Base-by-base conservation (phyloP, 1,284 basidiomycete genomes). In the Malassezia sp. region DNA sequence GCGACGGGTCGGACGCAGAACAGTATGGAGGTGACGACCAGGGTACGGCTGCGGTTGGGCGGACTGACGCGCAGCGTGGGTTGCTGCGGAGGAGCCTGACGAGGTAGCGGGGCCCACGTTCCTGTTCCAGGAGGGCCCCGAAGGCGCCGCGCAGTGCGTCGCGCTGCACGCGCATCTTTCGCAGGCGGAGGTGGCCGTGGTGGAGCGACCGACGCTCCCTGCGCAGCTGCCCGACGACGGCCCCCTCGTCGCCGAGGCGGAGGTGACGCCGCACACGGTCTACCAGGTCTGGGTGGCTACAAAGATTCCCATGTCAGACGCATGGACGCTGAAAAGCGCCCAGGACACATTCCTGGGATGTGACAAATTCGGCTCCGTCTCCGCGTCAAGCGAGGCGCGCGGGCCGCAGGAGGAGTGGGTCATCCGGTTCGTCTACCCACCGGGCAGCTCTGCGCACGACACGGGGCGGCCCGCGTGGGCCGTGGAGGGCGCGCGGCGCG, bases 361-460 rank as follows among this genome's bases (percentile, higher is more conserved):
- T 10, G 61, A 62, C 40, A 49, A 45, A 24, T 38, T 52, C 27
- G 61, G 63, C 14, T 24, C 27, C 4, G 45, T 66, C 5, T 42
- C 34, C 7, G 60, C 60, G 4, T 23, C 41, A 0, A 53, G 53
- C 44, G 60, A 60, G 48, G 63, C 61, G 14, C 54, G 63, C 26
- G 63, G 63, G 0, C 63, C 63, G 2, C 63, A 62, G 34, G 61
- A 66, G 30, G 57, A 57, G 28, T 66, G 61, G 61, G 50, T 34
- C 2, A n/a, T 62, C 1, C 37, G 55, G 32, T 28, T 6, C 8
- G 47, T 45, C 14, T n/a, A n/a, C n/a, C n/a, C n/a, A n/a, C n/a
- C n/a, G n/a, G n/a, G n/a, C n/a, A 23, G 23, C 7, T 11, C 15
- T 24, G 24, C 36, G 24, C 15, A 20, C 17, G n/a, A n/a, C n/a